Percentiles rank a stretch among this genome's conserved stretches.
Conservation (phyloP, 1,284 basidiomycete species). For the Apiotrichum veenhuisii region DNA sequence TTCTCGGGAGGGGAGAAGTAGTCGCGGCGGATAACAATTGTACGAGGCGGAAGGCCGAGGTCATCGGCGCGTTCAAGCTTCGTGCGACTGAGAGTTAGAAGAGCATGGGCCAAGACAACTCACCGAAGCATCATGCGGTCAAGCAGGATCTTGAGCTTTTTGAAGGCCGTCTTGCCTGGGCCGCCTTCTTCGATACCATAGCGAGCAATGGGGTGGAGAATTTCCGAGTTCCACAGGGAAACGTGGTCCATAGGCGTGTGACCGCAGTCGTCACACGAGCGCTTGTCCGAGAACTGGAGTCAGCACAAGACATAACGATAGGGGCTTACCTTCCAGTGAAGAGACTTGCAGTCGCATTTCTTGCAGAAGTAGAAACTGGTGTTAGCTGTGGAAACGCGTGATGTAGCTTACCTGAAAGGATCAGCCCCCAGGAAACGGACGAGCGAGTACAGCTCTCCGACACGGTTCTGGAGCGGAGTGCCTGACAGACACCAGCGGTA, state of each 20-base stretch:
- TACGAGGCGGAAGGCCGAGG: constrained; percentile 92
- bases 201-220: constrained; percentile 89
- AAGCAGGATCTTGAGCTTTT: constrained; percentile 81
- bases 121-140: constrained; percentile 92
- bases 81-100: constrained; percentile 41
- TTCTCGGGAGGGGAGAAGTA: constrained; percentile 96
- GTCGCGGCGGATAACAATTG: constrained; percentile 82
- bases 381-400: not conserved
- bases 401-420: constrained; percentile 58
- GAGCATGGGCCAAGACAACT: not conserved
- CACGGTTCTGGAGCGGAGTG: constrained; percentile 94
- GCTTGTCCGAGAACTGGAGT: constrained; percentile 67
- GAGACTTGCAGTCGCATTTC: constrained; percentile 57
- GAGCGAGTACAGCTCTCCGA: constrained; percentile 95
- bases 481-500: constrained; percentile 96
- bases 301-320: constrained; percentile 20
- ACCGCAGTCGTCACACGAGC: constrained; percentile 81
- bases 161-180: constrained; percentile 75
- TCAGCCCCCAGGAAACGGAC: constrained; percentile 85
- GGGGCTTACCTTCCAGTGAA: constrained; percentile 53
- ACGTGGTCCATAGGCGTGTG: constrained; percentile 94
- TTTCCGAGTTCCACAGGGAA: constrained; percentile 63
- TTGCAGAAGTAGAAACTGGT: constrained; percentile 77
- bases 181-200: constrained; percentile 59
- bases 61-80: constrained; percentile 93